Base-by-base conservation (phyloP, 495 filamentous ascomycete species). In the Aspergillus nidulans region DNA sequence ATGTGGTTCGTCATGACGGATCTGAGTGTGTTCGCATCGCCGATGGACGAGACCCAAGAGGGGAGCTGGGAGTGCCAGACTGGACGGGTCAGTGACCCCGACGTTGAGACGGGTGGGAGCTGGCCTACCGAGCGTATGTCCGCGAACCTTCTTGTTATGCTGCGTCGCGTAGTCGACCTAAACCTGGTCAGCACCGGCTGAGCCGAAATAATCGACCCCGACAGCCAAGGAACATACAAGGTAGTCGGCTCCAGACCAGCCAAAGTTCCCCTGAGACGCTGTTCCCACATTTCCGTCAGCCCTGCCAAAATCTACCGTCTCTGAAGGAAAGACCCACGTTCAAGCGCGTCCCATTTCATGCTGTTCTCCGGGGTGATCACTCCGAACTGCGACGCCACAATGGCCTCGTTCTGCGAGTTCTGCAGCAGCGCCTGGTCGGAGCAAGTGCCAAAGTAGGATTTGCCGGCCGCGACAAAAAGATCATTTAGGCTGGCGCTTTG, bases 1-100 rank as follows among this genome's bases (percentile, higher is more conserved):
- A 68, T 61, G 51, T 68, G 65, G 44, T 62, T 64, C 55, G 71
- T 61, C 24, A 77, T 56, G 47, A 78, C 76, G 2, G 54, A 45
- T 4, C 63, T 73, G 39, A 81, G 63, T 12, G 72, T 73, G 19
- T 52, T 57, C n/a, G 69, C 68, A 63, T 82, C 76, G 23, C 52
- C 67, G 64, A 78, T 77, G 53, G 57, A 53, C 12, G 46, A 57
- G 23, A 82, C 78, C 72, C 77, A 83, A 16, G 57, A 49, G 6
- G 80, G 79, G 7, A 81, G 74, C 67, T 81, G 78, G 18, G 76
- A 76, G 63, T 80, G 72, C 77, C 78, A 83, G 30, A 80, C 70
- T 59, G 30, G 30, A 49, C n/a, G 20, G 18, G 42, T 44, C 42
- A 44, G 42, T 12, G 24, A 13, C 1, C 20, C 1, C 1, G 9